Evolutionary conservation across 768 basidiomycete species (phyloP).

Genomic region (Calocybe gangraenosa): DNA sequence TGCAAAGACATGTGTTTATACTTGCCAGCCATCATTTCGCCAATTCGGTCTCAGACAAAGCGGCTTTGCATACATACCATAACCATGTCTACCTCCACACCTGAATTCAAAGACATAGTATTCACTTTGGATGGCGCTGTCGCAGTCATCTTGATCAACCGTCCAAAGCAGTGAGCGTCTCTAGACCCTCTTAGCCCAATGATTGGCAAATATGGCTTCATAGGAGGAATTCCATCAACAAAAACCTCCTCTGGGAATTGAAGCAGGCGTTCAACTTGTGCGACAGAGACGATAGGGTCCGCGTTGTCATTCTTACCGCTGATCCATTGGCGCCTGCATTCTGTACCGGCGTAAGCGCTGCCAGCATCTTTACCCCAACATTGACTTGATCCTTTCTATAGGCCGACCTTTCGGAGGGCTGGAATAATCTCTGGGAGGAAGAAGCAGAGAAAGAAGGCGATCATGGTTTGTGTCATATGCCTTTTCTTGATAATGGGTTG

Average conservation of each 20-base stretch:
- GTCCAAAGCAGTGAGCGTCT: slow-evolving; percentile 40
- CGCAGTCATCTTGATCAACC: slow-evolving; percentile 40
- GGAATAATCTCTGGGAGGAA: slow-evolving; percentile 34
- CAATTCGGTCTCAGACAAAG: too few species aligned
- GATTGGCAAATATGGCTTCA: not conserved
- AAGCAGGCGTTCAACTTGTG: slow-evolving; percentile 39
- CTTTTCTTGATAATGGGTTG: not conserved
- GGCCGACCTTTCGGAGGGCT: slow-evolving; percentile 49
- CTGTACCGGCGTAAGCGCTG: slow-evolving; percentile 47
- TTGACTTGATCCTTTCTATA: slow-evolving; percentile 16
- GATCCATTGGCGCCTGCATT: slow-evolving; percentile 48
- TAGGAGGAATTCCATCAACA: slow-evolving; percentile 44
- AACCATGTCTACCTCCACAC: slow-evolving; percentile 30
- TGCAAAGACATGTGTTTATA: too few species aligned
- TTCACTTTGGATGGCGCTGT: slow-evolving; percentile 40
- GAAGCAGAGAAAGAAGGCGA: slow-evolving; percentile 43
- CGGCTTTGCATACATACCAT: too few species aligned
- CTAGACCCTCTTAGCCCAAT: not conserved
- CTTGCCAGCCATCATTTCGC: too few species aligned
- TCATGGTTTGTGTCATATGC: slow-evolving; percentile 31
- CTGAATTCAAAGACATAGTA: slow-evolving; percentile 38
- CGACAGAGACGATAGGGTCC: slow-evolving; percentile 50
- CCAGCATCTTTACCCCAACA: not conserved
- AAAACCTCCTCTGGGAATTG: slow-evolving; percentile 31
- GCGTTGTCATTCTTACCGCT: slow-evolving; percentile 47